These are phyloP conservation scores for Candida sanyaensis DNA, from an alignment of 1,139 yeast genomes.

Conservation along the genomic window DNA sequence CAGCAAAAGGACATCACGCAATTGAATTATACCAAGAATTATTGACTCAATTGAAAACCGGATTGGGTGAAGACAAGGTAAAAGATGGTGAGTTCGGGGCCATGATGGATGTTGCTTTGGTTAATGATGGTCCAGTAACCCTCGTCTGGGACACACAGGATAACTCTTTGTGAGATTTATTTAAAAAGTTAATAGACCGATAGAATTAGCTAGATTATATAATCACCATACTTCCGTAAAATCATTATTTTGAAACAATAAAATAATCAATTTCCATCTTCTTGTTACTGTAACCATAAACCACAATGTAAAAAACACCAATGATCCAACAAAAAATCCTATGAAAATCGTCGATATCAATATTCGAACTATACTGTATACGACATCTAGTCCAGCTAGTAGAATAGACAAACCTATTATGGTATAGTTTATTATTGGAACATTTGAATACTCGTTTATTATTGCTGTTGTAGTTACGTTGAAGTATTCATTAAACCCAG, in stretches of 20 bases:
- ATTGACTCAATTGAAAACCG: constrained; percentile 46
- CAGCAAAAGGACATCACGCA: constrained; percentile 83
- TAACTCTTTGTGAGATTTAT: constrained; percentile 11
- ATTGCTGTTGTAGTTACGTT: constrained; percentile 13
- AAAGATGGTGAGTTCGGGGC: constrained; percentile 93
- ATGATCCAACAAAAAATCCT: constrained; percentile 15
- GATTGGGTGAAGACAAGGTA: constrained; percentile 64
- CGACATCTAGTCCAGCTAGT: constrained; percentile 21
- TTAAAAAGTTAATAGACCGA: background rate
- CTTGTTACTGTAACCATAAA: constrained; percentile 14
- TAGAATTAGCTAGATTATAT: background rate
- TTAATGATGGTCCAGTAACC: constrained; percentile 86
- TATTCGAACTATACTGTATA: constrained; percentile 21
- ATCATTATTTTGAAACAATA: constrained; percentile 13
- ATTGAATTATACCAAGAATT: constrained; percentile 65
- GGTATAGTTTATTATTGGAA: constrained; percentile 6
- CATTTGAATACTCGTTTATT: constrained; percentile 8
- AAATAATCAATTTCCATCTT: constrained; percentile 16
- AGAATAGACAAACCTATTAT: constrained; percentile 11
- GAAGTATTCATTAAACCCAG: constrained; percentile 18
- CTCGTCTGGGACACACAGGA: constrained; percentile 67
- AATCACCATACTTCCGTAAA: constrained; percentile 14
- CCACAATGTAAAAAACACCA: constrained; percentile 15
- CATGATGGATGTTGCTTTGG: constrained; percentile 89
- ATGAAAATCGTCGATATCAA: constrained; percentile 18